Conservation (phyloP, 1,284 basidiomycete genomes). For the Stygiomarasmius scandens region DNA sequence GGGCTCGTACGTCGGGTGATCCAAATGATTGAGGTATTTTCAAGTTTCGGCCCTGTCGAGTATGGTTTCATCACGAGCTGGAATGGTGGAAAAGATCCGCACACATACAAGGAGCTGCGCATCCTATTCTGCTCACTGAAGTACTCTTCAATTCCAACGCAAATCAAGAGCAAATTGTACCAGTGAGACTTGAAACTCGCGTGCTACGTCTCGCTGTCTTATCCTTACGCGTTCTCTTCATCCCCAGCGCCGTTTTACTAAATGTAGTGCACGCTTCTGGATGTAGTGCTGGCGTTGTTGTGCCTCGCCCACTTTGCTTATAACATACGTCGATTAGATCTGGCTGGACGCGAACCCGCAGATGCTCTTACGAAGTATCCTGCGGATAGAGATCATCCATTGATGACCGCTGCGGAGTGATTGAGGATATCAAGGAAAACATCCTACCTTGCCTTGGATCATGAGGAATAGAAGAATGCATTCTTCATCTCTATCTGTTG, state of each 20-base stretch:
- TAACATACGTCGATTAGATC: not conserved
- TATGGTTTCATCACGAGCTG: slow-evolving; percentile 6
- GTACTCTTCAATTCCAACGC: slow-evolving; percentile 5
- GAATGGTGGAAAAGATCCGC: slow-evolving; percentile 10
- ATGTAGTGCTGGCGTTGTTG: not conserved
- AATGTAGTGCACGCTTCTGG: slow-evolving; percentile 8
- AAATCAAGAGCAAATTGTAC: slow-evolving; percentile 4
- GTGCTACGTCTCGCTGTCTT: slow-evolving; percentile 2
- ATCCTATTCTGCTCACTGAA: slow-evolving; percentile 6
- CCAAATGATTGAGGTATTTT: too few species aligned
- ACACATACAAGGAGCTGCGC: slow-evolving; percentile 8
- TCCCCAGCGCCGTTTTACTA: too few species aligned
- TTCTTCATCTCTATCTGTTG: not conserved
- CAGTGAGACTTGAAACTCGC: slow-evolving; percentile 5
- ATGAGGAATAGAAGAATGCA: slow-evolving; percentile 2
- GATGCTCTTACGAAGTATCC: not conserved
- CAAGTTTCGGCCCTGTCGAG: slow-evolving; percentile 3
- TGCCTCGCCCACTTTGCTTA: not conserved
- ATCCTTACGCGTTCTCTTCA: too few species aligned
- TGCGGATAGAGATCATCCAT: not conserved
- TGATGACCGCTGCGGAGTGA: slow-evolving; percentile 3
- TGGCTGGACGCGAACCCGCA: slow-evolving; percentile 2
- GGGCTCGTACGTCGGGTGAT: slow-evolving; percentile 7
- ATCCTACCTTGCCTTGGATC: slow-evolving; percentile 4
- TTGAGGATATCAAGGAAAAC: slow-evolving; percentile 6